phyloP scores from a whole-genome alignment of 2,329 filamentous ascomycete genomes.

The Grosmannia clavigera region DNA sequence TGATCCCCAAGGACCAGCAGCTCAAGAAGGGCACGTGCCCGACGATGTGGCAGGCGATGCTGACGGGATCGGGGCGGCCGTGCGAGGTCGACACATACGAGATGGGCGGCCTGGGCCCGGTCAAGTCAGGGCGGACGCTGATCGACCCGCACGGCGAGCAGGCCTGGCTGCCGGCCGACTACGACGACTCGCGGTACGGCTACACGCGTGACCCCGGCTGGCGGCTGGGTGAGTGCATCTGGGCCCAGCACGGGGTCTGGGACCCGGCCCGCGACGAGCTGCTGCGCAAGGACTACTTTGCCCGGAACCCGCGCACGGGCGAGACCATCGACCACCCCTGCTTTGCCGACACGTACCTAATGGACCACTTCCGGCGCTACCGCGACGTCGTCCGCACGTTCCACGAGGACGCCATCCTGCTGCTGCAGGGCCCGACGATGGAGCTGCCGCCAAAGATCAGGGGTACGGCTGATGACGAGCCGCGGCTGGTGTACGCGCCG shows the following conservation, averaged over 20 bases:
- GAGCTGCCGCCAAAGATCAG: slow-evolving; percentile 85
- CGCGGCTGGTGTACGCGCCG: slow-evolving; percentile 79
- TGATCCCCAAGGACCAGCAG: slow-evolving; percentile 76
- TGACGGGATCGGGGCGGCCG: slow-evolving; percentile 81
- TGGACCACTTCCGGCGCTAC: slow-evolving; percentile 73
- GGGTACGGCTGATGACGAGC: slow-evolving; percentile 77
- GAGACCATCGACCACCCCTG: slow-evolving; percentile 65
- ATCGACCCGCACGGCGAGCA: slow-evolving; percentile 78
- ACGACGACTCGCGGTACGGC: slow-evolving; percentile 78
- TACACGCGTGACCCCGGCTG: slow-evolving; percentile 81
- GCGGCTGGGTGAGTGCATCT: slow-evolving; percentile 89
- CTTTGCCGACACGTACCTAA: slow-evolving; percentile 86
- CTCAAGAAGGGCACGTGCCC: slow-evolving; percentile 87
- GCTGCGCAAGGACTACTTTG: slow-evolving; percentile 78
- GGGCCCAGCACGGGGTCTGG: slow-evolving; percentile 97
- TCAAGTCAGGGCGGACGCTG: slow-evolving; percentile 71
- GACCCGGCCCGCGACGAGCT: slow-evolving; percentile 67
- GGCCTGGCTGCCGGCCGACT: slow-evolving; percentile 72
- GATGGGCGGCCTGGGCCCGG: slow-evolving; percentile 84
- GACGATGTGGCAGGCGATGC: slow-evolving; percentile 85
- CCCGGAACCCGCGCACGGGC: slow-evolving; percentile 62
- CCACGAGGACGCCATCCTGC: slow-evolving; percentile 71
- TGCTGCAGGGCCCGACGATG: slow-evolving; percentile 84
- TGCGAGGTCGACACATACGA: slow-evolving; percentile 88
- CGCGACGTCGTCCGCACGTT: slow-evolving; percentile 59